phyloP scores from a whole-genome alignment of 2,329 filamentous ascomycete genomes.

The Drechslerella stenobrocha region DNA sequence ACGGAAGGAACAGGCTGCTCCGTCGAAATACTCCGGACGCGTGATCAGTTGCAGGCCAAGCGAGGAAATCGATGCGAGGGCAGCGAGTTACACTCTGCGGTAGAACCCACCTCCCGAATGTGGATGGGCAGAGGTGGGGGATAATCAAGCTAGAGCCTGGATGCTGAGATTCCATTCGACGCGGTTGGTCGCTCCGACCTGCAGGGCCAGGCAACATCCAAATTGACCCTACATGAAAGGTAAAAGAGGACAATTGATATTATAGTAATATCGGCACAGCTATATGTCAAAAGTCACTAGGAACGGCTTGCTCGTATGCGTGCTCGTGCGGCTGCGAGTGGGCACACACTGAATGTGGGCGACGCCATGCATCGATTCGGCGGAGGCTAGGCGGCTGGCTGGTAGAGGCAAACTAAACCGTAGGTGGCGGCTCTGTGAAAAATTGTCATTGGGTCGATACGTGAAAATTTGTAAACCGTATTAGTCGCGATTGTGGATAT shows the following conservation, averaged over 20 bases:
- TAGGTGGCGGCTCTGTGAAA: constrained; percentile 3
- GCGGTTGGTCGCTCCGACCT: constrained; percentile 37
- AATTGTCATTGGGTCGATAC: constrained; percentile 1
- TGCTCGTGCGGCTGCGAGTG: constrained; percentile 2
- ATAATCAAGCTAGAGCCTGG: neutral
- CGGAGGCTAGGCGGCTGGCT: neutral
- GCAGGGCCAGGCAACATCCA: constrained; percentile 33
- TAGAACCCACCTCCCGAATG: constrained; percentile 43
- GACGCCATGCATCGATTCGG: neutral
- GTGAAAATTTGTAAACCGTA: neutral
- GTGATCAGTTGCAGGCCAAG: constrained; percentile 48
- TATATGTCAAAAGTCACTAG: constrained; percentile 2
- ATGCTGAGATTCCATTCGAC: neutral
- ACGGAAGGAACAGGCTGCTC: neutral
- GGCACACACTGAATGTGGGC: neutral
- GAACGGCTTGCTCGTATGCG: too few relatives aligned
- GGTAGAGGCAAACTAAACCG: neutral
- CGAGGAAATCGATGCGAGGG: constrained; percentile 46
- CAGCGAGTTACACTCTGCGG: constrained; percentile 4
- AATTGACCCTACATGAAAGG: neutral
- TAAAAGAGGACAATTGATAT: neutral
- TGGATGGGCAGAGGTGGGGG: constrained; percentile 24
- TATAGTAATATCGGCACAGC: neutral
- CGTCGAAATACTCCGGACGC: constrained; percentile 41
- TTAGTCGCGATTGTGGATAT: constrained; percentile 6